A percentile compares a stretch with the other conserved stretches of the same genome.
These are phyloP conservation scores for Candida ipomoeae DNA, from an alignment of 805 yeast species.

Conservation along the genomic window DNA sequence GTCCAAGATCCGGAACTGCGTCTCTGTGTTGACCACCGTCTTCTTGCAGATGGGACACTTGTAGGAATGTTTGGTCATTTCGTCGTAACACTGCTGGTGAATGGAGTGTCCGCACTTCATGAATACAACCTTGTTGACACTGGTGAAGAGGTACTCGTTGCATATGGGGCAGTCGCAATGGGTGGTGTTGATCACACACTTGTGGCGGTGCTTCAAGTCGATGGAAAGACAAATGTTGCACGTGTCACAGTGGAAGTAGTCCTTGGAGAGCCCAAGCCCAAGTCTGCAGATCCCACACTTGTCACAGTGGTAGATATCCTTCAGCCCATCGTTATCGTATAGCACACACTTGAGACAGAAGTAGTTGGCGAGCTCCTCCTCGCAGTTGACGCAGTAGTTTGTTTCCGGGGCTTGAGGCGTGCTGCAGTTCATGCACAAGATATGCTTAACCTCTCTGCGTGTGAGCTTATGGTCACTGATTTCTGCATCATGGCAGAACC, in stretches of 20 bases:
- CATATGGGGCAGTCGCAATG: slow-evolving; percentile 93
- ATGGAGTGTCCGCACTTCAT: slow-evolving; percentile 95
- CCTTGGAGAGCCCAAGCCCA: slow-evolving; percentile 84
- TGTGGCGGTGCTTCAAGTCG: slow-evolving; percentile 70
- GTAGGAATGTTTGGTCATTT: slow-evolving; percentile 76
- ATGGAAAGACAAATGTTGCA: slow-evolving; percentile 88
- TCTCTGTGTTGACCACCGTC: slow-evolving; percentile 81
- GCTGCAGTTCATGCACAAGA: slow-evolving; percentile 78
- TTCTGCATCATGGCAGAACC: slow-evolving; percentile 78
- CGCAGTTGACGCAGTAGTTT: slow-evolving; percentile 66
- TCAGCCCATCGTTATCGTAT: slow-evolving; percentile 74
- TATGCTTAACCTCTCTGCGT: slow-evolving; percentile 57
- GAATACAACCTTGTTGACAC: slow-evolving; percentile 77
- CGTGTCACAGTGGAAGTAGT: slow-evolving; percentile 84
- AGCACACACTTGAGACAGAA: slow-evolving; percentile 75
- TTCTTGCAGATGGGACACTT: slow-evolving; percentile 89
- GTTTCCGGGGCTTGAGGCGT: slow-evolving; percentile 70
- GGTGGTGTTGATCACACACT: slow-evolving; percentile 81
- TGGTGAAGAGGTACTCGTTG: slow-evolving; percentile 83
- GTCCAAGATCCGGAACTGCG: slow-evolving; percentile 82
- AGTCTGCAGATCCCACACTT: slow-evolving; percentile 90
- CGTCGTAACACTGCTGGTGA: slow-evolving; percentile 79
- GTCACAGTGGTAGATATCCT: slow-evolving; percentile 87
- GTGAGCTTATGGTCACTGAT: slow-evolving; percentile 52
- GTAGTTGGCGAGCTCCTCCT: slow-evolving; percentile 63